Evolutionary conservation across 2,329 filamentous ascomycete genomes (phyloP).

Genomic region (Aureobasidium mangrovei): DNA sequence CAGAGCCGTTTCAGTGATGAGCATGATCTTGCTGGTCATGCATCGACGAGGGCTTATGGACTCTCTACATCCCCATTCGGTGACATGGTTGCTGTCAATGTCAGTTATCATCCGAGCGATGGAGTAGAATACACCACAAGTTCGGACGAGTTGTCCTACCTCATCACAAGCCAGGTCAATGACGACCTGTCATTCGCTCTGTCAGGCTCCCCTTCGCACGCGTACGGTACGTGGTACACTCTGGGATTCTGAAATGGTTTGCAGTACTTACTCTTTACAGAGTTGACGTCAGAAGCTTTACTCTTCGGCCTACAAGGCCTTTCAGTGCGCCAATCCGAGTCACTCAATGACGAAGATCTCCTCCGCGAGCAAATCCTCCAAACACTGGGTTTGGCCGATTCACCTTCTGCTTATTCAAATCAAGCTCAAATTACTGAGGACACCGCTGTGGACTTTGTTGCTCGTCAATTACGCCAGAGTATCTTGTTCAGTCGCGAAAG

Average conservation of each 20-base stretch:
- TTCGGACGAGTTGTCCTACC: conserved; percentile 31
- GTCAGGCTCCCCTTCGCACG: conserved; percentile 4
- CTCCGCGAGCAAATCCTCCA: conserved; percentile 1
- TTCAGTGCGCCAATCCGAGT: not conserved
- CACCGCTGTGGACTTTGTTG: not conserved
- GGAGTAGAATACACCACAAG: conserved; percentile 48
- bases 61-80: conserved; percentile 39
- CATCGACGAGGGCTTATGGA: conserved; percentile 46
- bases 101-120: conserved; percentile 48
- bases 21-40: conserved; percentile 41
- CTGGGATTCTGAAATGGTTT: not conserved
- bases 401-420: not conserved
- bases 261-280: conserved; percentile 14
- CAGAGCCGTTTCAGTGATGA: conserved; percentile 39
- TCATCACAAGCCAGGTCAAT: conserved; percentile 16
- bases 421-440: conserved; percentile 11
- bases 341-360: not conserved
- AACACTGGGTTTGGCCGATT: not conserved
- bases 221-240: conserved; percentile 14
- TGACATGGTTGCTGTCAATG: conserved; percentile 40
- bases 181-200: conserved; percentile 3
- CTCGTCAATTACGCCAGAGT: conserved; percentile 9
- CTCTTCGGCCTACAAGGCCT: conserved; percentile 23
- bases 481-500: conserved; percentile 6
- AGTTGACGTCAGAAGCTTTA: conserved; percentile 26